phyloP scores from a whole-genome alignment of 139 green algal species.

The Gonium pectorale region DNA sequence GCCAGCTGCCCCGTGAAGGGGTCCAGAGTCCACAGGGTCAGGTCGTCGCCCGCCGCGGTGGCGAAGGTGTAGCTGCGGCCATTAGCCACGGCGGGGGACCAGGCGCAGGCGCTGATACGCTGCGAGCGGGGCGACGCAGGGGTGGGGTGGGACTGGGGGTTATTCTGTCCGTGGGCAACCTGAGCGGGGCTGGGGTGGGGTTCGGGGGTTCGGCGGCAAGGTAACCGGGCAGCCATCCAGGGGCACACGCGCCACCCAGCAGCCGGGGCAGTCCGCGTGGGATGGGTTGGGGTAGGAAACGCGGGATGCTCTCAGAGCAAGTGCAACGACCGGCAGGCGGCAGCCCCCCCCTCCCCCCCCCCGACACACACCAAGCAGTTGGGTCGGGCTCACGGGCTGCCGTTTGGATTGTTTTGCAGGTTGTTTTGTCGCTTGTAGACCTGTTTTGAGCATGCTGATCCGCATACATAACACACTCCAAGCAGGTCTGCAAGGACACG shows the following conservation, averaged over 20 bases:
- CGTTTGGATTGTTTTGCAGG: not conserved
- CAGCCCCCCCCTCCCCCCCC: no score
- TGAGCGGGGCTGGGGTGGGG: not conserved
- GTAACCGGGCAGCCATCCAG: not conserved
- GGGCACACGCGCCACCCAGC: no score
- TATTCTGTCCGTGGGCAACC: no score
- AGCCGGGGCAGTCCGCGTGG: no score
- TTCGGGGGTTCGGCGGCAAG: not conserved
- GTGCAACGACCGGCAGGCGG: no score
- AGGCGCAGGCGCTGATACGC: constrained; percentile 52
- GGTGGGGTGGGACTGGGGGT: not conserved
- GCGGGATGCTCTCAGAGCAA: no score
- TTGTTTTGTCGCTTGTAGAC: not conserved
- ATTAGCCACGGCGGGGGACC: not conserved
- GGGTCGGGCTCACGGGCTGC: not conserved
- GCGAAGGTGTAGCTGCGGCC: constrained; percentile 61
- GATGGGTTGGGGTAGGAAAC: not conserved
- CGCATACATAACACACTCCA: no score
- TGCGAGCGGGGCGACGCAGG: constrained; percentile 12
- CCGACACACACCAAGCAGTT: not conserved
- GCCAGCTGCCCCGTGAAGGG: constrained; percentile 51
- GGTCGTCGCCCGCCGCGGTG: constrained; percentile 42
- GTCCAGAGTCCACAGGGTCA: constrained; percentile 59
- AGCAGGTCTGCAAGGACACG: not conserved
- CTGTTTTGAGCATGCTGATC: not conserved